Conservation (phyloP, 2,329 filamentous ascomycete species). For the Pseudocercospora pini-densiflorae region DNA sequence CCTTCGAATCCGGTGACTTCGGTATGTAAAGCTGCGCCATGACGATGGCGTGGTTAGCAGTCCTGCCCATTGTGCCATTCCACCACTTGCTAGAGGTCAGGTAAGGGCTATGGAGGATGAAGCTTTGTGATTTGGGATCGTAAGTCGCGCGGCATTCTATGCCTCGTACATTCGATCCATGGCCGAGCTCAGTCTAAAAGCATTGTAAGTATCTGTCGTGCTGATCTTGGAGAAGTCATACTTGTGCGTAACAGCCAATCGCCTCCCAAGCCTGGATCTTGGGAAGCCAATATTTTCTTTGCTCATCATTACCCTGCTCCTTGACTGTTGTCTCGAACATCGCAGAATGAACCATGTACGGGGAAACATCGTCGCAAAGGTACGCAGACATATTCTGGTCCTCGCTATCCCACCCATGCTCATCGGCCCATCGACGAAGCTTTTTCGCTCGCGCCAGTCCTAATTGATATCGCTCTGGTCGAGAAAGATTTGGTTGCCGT, state of each 20-base stretch:
- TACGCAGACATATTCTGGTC: constrained; percentile 59
- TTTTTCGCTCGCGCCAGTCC: constrained; percentile 58
- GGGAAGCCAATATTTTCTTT: constrained; percentile 55
- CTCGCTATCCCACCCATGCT: constrained; percentile 54
- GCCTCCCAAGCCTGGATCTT: constrained; percentile 55
- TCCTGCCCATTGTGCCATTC: constrained; percentile 58
- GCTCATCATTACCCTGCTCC: constrained; percentile 55
- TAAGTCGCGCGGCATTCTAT: constrained; percentile 55
- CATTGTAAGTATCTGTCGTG: neutral
- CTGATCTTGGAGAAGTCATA: neutral
- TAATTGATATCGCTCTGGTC: constrained; percentile 58
- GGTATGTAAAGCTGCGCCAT: constrained; percentile 57
- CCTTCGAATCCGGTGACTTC: constrained; percentile 32
- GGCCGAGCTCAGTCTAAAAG: constrained; percentile 52
- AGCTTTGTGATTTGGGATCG: constrained; percentile 51
- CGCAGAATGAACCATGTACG: constrained; percentile 56
- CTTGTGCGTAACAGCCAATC: constrained; percentile 57
- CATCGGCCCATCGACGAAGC: constrained; percentile 51
- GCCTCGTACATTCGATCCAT: constrained; percentile 58
- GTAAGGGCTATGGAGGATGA: constrained; percentile 57
- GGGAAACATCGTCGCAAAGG: constrained; percentile 58
- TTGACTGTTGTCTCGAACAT: constrained; percentile 59
- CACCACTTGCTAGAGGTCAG: constrained; percentile 61
- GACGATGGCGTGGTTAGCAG: constrained; percentile 61
- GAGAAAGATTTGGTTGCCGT: constrained; percentile 56